Evolutionary conservation across 495 filamentous ascomycete genomes (phyloP), one percentile per base, ranked within the genome.

Genomic region (Neurospora sp.): DNA sequence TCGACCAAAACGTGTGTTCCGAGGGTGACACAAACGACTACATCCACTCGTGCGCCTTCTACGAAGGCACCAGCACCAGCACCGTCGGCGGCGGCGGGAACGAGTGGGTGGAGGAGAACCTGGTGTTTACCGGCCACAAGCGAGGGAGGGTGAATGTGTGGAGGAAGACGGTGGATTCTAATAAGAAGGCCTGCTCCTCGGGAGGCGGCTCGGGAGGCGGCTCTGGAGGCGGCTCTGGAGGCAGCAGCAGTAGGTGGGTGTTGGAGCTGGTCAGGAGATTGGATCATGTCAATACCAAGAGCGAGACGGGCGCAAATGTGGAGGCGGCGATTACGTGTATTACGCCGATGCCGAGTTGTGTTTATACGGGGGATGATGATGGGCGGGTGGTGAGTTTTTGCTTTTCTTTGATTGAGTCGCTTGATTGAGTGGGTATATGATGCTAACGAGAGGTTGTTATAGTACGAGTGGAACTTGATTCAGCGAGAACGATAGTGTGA

Each of bases 391-490:
- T 87, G 75, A 83, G 85, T 85, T 71, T 41, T 22, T 17, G 70
- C 69, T 59, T 74, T 39, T 45, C 7, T 0, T 61, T 27, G 35
- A 37, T 12, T 41, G 40, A 16, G 12, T 6, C 12, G 3, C 1
- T 42, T 17, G 40, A 2, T 17, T 42, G 40, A 61, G 5, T 22
- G 69, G 22, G 44, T 1, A 16, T 22, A 61, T 65, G 48, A 45
- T 81, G 75, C 75, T 80, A 77, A 82, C 74, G 22, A 39, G 39
- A n/a, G 31, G 37, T 59, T 40, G 20, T 69, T 53, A 31, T 72
- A 95, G 92, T 96, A 93, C 79, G 92, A 97, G 82, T 97, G 93
- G 93, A 92, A 92, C 76, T 89, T 93, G 78, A 87, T 95, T n/a
- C 91, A 92, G 76, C 82, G 90, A 72, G 85, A 87, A 76, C 80